Base-by-base conservation (phyloP, 31 red algal species). In the Odonthalia washingtoniensis region DNA sequence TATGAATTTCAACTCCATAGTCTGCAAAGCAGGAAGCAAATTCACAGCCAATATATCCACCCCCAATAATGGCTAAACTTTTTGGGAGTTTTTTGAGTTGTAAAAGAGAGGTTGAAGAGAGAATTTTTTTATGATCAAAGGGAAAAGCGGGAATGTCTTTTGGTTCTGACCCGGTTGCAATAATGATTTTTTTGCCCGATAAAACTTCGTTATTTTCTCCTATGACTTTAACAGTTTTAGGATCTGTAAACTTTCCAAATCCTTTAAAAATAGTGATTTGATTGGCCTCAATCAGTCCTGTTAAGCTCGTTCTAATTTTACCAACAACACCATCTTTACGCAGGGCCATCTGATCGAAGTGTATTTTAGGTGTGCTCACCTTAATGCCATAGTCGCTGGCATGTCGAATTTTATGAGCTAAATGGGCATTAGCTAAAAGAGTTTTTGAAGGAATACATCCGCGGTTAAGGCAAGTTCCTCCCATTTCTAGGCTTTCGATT, bases 371-470 rank as follows among this genome's bases (percentile, higher is more conserved):
- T 44, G 42, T 44, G 42, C 42, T 44, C 42, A 44, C 42, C 42
- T 44, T 5, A 44, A 44, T 44, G 42, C 42, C 42, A 44, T 44
- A 44, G 42, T 44, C 42, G 42, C 42, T 44, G 42, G 42, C 42
- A 44, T 44, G 42, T 44, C 42, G 42, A 44, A 44, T 44, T 44
- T 44, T 44, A 44, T 44, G 42, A 44, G 42, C 42, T 30, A 97
- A 64, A 81, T 99, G 92, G n/a, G 95, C 95, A 34, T 95, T 97
- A 68, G 97, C 90, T 28, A 99, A 57, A 2, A 99, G 92, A 52
- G 98, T 95, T 72, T 99, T 99, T 65, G 90, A 94, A 27, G 98
- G 98, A 72, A 99, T 99, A 75, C 98, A 99, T 24, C 98, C 98
- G 28, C 97, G 92, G 63, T 99, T 99, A 57, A 99, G 91, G 70